Percentiles rank a stretch among this genome's conserved stretches.
Conservation (phyloP, 2,329 filamentous ascomycete genomes). For the Byssothecium circinans region DNA sequence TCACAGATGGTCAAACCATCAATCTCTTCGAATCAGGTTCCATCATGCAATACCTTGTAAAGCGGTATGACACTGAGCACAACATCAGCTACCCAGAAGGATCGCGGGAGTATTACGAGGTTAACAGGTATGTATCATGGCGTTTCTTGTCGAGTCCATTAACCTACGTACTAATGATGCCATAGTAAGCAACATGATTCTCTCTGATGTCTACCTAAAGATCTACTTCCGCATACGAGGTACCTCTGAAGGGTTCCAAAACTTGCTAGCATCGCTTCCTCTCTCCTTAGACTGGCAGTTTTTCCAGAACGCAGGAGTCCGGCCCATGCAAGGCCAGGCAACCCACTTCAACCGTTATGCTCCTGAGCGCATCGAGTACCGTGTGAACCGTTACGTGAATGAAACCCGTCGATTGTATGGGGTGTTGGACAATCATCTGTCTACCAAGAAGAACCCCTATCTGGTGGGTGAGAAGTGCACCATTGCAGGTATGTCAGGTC, state of each 20-base stretch:
- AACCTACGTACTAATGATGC: not conserved
- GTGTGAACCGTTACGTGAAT: conserved; percentile 77
- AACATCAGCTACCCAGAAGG: conserved; percentile 79
- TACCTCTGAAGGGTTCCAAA: no score
- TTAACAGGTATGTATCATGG: conserved; percentile 54
- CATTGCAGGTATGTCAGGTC: conserved; percentile 40
- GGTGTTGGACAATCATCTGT: conserved; percentile 72
- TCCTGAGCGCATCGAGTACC: conserved; percentile 79
- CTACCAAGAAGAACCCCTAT: conserved; percentile 52
- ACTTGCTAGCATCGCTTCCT: not conserved
- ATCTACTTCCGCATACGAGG: no score
- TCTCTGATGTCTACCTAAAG: no score
- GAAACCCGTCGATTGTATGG: conserved; percentile 82
- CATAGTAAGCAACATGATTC: not conserved
- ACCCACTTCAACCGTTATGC: conserved; percentile 86
- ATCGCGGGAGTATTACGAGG: conserved; percentile 74
- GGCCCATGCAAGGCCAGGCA: conserved; percentile 80
- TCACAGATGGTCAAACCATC: conserved; percentile 72
- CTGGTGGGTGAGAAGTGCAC: conserved; percentile 67
- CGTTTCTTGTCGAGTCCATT: not conserved
- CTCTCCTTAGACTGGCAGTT: conserved; percentile 57
- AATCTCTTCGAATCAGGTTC: conserved; percentile 80
- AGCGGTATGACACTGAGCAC: conserved; percentile 78
- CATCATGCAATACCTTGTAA: conserved; percentile 82
- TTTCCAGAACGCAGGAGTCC: conserved; percentile 75